Base-by-base conservation (phyloP, 2,329 filamentous ascomycete genomes). In the Trichophyton verrucosum region DNA sequence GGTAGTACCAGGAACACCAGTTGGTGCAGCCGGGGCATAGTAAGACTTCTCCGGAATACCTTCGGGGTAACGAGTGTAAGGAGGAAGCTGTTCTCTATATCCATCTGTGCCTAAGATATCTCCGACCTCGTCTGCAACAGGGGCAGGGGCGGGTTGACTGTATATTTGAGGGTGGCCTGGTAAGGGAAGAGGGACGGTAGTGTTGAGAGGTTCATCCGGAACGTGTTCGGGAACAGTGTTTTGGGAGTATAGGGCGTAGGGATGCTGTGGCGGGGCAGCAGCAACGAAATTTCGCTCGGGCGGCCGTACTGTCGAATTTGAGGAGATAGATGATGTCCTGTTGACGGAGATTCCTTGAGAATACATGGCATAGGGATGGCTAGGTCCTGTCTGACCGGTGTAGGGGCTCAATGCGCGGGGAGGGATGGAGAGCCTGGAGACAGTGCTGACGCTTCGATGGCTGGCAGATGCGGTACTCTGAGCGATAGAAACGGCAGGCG, bases 61-160 rank as follows among this genome's bases (percentile, higher is more conserved):
- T 59, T 95, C 88, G 1, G 91, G 89, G 73, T 95, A 96, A 71
- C 90, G 82, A 13, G 89, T 89, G 70, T 97, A 97, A 0, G 92
- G 92, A 11, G 92, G 92, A 17, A 96, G 77, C 72, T 95, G 89
- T 73, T 97, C 92, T 1, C 88, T 86, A 70, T 96, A 91, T 0
- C 91, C 91, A 68, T 95, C 85, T 0, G 88, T 88, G 1, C 91
- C 91, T 58, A 96, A 86, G 60, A 96, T 83, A 70, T 91, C 91
- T 55, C 87, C 89, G n/a, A 83, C 78, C 67, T 96, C 91, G 74
- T 96, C 90, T 59, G 89, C 89, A 61, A 91, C 88, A 0, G 89
- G 86, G 20, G 69, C 70, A 0, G 87, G 88, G 58, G 89, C 74
- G 58, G 86, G 84, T 64, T 88, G 79, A 68, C 86, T 87, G 67